A percentile compares a stretch with the other conserved stretches of the same genome.
Conservation (phyloP, 768 basidiomycete genomes). For the Panaeolus papilionaceus region DNA sequence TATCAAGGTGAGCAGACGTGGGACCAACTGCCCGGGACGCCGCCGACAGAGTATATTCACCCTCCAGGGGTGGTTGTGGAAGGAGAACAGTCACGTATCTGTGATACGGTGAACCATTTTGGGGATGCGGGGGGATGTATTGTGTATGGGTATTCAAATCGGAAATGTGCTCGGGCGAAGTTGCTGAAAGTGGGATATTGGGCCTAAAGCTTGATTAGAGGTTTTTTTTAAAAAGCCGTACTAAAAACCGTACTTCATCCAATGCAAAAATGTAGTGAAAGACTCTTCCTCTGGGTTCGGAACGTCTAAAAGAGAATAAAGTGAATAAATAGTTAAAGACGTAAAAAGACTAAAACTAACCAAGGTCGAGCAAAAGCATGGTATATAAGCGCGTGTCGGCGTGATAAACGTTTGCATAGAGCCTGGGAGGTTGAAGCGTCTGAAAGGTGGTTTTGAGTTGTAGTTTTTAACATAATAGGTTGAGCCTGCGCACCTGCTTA, state of each 20-base stretch:
- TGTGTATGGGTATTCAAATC: slow-evolving; percentile 62
- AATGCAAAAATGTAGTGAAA: slow-evolving; percentile 82
- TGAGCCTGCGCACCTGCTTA: slow-evolving; percentile 59
- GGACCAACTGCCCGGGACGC: slow-evolving; percentile 39
- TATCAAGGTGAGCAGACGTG: slow-evolving; percentile 46
- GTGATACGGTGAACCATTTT: slow-evolving; percentile 88
- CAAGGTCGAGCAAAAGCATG: slow-evolving; percentile 87
- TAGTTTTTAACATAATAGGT: background rate
- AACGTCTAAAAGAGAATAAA: slow-evolving; percentile 58
- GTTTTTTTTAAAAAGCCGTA: slow-evolving; percentile 15
- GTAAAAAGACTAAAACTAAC: slow-evolving; percentile 42
- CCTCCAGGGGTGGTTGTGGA: slow-evolving; percentile 60
- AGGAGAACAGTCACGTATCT: slow-evolving; percentile 84
- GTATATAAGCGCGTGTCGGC: slow-evolving; percentile 84
- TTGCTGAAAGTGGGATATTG: slow-evolving; percentile 78
- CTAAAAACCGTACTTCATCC: slow-evolving; percentile 70
- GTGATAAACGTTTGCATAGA: slow-evolving; percentile 84
- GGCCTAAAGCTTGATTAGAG: slow-evolving; percentile 53
- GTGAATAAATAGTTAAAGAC: slow-evolving; percentile 16
- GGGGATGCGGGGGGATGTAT: slow-evolving; percentile 93
- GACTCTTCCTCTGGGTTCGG: slow-evolving; percentile 73
- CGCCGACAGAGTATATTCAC: slow-evolving; percentile 40
- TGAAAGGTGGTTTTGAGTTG: slow-evolving; percentile 31
- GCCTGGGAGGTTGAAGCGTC: slow-evolving; percentile 69
- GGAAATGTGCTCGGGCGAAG: slow-evolving; percentile 46